Evolutionary conservation across 2,329 filamentous ascomycete genomes (phyloP).

Genomic region (Aquanectria penicillioides): DNA sequence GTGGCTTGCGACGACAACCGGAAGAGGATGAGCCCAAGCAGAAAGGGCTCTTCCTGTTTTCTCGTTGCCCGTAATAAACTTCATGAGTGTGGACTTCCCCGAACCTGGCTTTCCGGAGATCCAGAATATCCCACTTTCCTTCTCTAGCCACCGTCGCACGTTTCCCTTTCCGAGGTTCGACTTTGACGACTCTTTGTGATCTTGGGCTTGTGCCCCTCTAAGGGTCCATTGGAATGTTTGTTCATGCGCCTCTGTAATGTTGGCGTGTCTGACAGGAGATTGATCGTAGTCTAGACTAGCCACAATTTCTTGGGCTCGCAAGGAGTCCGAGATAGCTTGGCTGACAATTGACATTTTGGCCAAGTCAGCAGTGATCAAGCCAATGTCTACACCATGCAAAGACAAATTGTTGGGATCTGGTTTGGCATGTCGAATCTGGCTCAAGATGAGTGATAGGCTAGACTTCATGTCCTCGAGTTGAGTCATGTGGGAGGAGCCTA

Average conservation of each 20-base stretch:
- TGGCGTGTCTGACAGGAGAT: background rate
- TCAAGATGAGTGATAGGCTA: no score
- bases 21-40: background rate
- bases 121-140: slow-evolving; percentile 36
- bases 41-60: background rate
- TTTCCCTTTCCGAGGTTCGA: background rate
- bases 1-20: slow-evolving; percentile 14
- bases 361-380: no score
- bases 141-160: slow-evolving; percentile 36
- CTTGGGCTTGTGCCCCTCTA: background rate
- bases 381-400: no score
- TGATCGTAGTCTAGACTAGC: background rate
- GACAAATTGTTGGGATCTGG: no score
- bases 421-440: no score
- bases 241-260: slow-evolving; percentile 6
- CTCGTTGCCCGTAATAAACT: slow-evolving; percentile 11
- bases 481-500: no score
- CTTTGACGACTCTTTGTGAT: background rate
- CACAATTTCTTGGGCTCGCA: background rate
- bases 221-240: slow-evolving; percentile 44
- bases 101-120: slow-evolving; percentile 50
- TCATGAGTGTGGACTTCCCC: slow-evolving; percentile 20
- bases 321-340: background rate
- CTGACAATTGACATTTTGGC: background rate
- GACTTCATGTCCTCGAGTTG: no score